Evolutionary conservation across 352 stramenopile species (phyloP), one percentile per base, ranked within the genome.

Genomic region (Phytophthora pini): DNA sequence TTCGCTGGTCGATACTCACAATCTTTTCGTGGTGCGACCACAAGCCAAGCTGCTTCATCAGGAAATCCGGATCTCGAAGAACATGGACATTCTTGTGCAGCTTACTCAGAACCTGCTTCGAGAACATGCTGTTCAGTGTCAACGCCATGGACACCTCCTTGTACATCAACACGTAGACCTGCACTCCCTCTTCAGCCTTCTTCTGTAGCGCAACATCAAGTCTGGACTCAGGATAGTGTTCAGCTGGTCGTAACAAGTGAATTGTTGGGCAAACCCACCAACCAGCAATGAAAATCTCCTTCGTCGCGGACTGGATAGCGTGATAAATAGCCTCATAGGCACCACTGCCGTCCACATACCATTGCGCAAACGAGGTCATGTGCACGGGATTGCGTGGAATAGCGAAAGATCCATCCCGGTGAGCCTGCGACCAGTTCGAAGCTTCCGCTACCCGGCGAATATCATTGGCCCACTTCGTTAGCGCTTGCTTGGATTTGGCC

Each of bases 1-100:
- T 72, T 41, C 79, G 80, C 56, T 97, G 88, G 52, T 98, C 93
- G 24, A 98, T 65, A 43, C 93, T 89, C 43, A 97, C 87, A 31
- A 98, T 90, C 63, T 98, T 98, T 56, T 98, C 93, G 72, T 98
- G 93, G 62, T 98, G 93, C 11, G 87, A 97, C 70, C 88, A 97
- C 72, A 94, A 81, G 2, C 88, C 88, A 45, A 93, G 56, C n/a
- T 94, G 78, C 68, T 93, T 93, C 81, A 96, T 90, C 41, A 94
- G 53, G 44, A 96, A 96, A 57, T 97, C 89, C 0, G 91, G 92
- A 36, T 98, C 91, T 3, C 93, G 86, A 4, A 98, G 65, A 31
- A 97, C 89, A 53, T 93, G 79, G 3, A 98, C 77, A 39, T 97
- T 96, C 8, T 73, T 68, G 60, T 95, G 87, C 3, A 95, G 69